These are phyloP conservation scores for Mentha longifolia DNA, from an alignment of 257 asterid genomes.

Conservation along the genomic window DNA sequence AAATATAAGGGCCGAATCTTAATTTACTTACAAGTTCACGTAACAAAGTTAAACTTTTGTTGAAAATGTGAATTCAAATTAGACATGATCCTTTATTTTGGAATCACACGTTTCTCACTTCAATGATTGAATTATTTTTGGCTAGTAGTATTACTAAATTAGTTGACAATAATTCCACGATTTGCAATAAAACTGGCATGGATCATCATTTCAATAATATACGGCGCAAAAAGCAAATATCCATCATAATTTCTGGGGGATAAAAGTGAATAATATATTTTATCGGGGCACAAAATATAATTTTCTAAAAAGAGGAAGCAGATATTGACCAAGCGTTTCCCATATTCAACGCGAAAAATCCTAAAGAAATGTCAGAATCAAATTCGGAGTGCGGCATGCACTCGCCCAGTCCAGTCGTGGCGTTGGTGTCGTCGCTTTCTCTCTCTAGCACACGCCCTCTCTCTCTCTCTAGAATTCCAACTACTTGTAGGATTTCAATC, in stretches of 20 bases:
- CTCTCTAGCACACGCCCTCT: slow-evolving; percentile 26
- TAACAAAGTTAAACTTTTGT: not conserved
- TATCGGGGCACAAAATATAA: not conserved
- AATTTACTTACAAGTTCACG: not conserved
- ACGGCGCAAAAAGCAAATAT: not conserved
- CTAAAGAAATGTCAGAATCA: slow-evolving; percentile 20
- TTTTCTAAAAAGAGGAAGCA: not conserved
- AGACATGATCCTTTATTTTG: not conserved
- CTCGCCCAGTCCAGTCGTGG: slow-evolving; percentile 36
- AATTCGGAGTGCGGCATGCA: slow-evolving; percentile 49
- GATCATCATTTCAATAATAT: too few relatives aligned
- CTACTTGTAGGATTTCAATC: slow-evolving; percentile 1
- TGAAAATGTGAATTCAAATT: not conserved
- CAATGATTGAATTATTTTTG: not conserved
- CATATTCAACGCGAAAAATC: not conserved
- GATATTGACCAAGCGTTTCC: slow-evolving; percentile 28
- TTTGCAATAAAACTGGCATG: too few relatives aligned
- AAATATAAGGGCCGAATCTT: not conserved
- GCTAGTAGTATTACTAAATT: too few relatives aligned
- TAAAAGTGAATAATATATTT: not conserved
- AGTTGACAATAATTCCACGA: too few relatives aligned
- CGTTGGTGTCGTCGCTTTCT: slow-evolving; percentile 23
- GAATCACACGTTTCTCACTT: not conserved
- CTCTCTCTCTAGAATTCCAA: slow-evolving; percentile 25
- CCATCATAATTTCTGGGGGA: not conserved